These are phyloP conservation scores for Purpureocillium lavendulum DNA, from an alignment of 2,329 filamentous ascomycete genomes.

Conservation along the genomic window DNA sequence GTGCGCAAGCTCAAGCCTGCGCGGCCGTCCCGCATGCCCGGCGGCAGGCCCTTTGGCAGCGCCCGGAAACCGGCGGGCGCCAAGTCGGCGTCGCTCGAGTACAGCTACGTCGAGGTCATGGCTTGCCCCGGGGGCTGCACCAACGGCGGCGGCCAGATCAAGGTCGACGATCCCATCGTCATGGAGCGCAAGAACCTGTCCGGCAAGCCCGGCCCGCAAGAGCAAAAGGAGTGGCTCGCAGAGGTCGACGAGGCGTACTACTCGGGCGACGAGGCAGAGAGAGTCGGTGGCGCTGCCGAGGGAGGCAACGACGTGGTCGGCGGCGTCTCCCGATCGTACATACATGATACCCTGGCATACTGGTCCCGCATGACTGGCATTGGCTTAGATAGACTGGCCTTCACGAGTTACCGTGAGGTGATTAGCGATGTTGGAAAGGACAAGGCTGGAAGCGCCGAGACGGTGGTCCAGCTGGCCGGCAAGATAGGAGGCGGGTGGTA, in stretches of 20 bases:
- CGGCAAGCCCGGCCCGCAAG: constrained; percentile 58
- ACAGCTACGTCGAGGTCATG: constrained; percentile 97
- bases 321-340: constrained; percentile 56
- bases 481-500: constrained; percentile 94
- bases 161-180: constrained; percentile 68
- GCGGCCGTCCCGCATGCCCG: constrained; percentile 69
- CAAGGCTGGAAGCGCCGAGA: constrained; percentile 60
- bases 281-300: constrained; percentile 10
- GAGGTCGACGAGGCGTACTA: constrained; percentile 87
- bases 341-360: constrained; percentile 62
- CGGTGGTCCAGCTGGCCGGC: constrained; percentile 79
- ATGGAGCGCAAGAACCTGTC: constrained; percentile 37
- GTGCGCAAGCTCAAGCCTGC: constrained; percentile 85
- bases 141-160: constrained; percentile 93
- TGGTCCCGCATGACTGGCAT: constrained; percentile 71
- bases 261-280: constrained; percentile 54
- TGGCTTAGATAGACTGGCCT: constrained; percentile 61
- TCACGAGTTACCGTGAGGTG: constrained; percentile 85
- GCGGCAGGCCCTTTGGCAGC: constrained; percentile 53
- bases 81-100: constrained; percentile 50
- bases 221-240: constrained; percentile 80
- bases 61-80: constrained; percentile 40
- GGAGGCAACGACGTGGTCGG: constrained; percentile 36
- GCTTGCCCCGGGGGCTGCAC: constrained; percentile 98
- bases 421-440: constrained; percentile 90